Evolutionary conservation across 768 basidiomycete genomes (phyloP), one percentile per base, ranked within the genome.

Genomic region (Suillus cothurnatus): DNA sequence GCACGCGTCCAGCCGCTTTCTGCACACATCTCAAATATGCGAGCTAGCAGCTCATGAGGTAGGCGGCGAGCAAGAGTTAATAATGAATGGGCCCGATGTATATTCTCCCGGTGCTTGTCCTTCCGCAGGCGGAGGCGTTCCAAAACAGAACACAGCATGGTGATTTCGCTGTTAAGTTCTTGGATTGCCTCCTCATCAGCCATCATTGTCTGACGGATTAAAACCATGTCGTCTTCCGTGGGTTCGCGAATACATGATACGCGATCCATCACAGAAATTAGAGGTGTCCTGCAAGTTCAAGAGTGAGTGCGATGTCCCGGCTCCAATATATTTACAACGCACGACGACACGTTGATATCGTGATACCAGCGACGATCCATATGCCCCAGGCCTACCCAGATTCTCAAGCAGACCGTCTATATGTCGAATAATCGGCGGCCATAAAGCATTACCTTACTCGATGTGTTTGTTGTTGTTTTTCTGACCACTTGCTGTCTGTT

Each of bases 11-110:
- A 87, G 15, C 84, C 83, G 55, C 80, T 78, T 26, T 73, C 74
- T 5, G 82, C 80, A 71, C 85, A 86, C 45, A 78, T 74, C 65
- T 85, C 82, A 68, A 89, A 85, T 39, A 89, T 83, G 65, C 74
- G 71, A 34, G 82, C 82, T 31, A 89, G 79, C 31, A 88, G 72
- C 70, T 89, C 88, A 1, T 76, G 75, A 5, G 86, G 85, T 62
- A 87, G 77, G 28, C 82, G 84, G n/a, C 81, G 80, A 9, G 86
- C 87, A 47, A 88, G 80, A 2, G 86, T 85, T 53, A 84, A 81
- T 41, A 82, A 73, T 34, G 85, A 83, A 66, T 77, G 79, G 69
- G 74, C 82, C 38, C 76, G 77, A 39, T 76, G 76, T 64, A 87
- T 83, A 32, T 77, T 74, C n/a, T 78, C 75, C 56, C 76, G 65